Evolutionary conservation across 306 rosid genomes (phyloP).

Genomic region (Alnus glutinosa): DNA sequence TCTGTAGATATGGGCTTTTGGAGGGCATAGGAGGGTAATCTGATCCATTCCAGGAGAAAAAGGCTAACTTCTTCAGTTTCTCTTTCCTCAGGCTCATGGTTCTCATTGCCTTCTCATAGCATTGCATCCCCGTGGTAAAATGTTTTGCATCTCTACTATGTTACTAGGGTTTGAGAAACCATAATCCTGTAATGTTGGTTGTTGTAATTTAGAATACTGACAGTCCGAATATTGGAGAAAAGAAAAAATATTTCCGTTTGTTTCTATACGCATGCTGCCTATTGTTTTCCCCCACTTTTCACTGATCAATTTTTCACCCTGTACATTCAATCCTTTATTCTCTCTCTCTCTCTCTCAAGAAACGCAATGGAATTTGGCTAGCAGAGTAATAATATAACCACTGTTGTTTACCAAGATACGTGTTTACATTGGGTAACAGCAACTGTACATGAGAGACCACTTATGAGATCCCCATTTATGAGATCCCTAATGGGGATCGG

Average conservation of each 20-base stretch:
- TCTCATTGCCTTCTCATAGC: constrained; percentile 12
- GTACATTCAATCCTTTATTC: not conserved
- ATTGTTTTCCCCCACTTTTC: not conserved
- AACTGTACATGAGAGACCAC: too few relatives aligned
- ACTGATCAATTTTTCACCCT: not conserved
- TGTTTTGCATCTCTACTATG: constrained; percentile 4
- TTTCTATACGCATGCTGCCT: not conserved
- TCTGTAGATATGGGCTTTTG: constrained; percentile 62
- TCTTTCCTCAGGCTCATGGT: constrained; percentile 5
- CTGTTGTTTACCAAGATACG: too few relatives aligned
- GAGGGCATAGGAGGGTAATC: constrained; percentile 53
- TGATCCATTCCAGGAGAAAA: constrained; percentile 21
- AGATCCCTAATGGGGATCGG: too few relatives aligned
- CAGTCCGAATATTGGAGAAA: constrained; percentile 11
- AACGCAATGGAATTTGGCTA: too few relatives aligned
- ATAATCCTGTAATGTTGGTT: constrained; percentile 25
- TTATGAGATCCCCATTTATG: too few relatives aligned
- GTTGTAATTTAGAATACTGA: constrained; percentile 28
- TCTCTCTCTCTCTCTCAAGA: not conserved
- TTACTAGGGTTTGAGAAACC: constrained; percentile 27
- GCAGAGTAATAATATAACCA: too few relatives aligned
- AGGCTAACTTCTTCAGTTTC: not conserved
- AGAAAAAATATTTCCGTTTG: not conserved
- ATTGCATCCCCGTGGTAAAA: constrained; percentile 12
- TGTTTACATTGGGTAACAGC: too few relatives aligned